Conservation (phyloP, 2,329 filamentous ascomycete genomes). For the Ophiosphaerella korrae region DNA sequence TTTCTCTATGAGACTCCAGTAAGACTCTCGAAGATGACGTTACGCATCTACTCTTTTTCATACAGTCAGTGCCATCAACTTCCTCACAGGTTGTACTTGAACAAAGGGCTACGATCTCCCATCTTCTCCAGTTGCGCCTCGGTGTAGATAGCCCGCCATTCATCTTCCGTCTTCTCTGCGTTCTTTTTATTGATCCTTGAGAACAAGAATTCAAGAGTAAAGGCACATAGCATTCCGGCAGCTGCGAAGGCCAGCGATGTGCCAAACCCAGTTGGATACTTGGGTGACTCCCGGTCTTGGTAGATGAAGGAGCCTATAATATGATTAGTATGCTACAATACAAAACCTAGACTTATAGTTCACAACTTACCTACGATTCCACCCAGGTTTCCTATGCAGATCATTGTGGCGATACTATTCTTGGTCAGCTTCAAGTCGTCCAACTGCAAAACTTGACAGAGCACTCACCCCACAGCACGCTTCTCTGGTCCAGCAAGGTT, state of each 20-base stretch:
- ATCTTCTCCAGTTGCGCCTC: constrained; percentile 44
- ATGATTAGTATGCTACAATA: no score
- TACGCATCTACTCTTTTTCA: neutral
- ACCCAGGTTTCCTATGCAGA: constrained; percentile 30
- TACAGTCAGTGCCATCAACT: no score
- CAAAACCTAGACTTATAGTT: no score
- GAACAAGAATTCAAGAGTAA: constrained; percentile 30
- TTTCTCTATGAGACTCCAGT: no score
- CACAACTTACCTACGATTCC: constrained; percentile 21
- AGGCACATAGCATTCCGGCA: constrained; percentile 19
- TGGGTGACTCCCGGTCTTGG: constrained; percentile 36
- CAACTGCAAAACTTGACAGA: neutral
- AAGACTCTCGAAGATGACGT: neutral
- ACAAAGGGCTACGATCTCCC: constrained; percentile 48
- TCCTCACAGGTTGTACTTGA: constrained; percentile 38
- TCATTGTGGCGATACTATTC: constrained; percentile 28
- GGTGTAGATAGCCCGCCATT: constrained; percentile 40
- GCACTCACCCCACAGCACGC: constrained; percentile 19
- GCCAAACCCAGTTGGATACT: constrained; percentile 42
- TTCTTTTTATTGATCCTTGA: constrained; percentile 43
- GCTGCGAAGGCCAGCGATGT: constrained; percentile 33
- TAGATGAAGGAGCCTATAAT: constrained; percentile 35
- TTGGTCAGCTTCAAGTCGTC: neutral
- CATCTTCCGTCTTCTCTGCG: constrained; percentile 41
- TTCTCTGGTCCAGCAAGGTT: constrained; percentile 31